phyloP scores from a whole-genome alignment of 2,329 filamentous ascomycete genomes.

The Exophiala alcalophila region DNA sequence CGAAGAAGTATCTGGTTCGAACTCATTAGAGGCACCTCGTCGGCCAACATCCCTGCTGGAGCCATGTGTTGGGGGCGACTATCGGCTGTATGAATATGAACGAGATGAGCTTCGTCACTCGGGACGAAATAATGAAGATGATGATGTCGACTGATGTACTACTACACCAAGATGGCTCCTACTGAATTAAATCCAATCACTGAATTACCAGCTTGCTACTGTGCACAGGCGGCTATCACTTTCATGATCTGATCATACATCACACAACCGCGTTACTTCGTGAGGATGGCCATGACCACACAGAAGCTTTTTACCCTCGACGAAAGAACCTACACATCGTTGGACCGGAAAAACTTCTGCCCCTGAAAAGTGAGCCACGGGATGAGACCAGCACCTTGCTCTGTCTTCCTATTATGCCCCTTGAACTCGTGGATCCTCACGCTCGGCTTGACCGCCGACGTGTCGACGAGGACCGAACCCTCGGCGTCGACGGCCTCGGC shows the following conservation, averaged over 20 bases:
- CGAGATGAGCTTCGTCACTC: slow-evolving; percentile 16
- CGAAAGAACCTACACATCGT: slow-evolving; percentile 6
- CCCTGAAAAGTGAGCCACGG: slow-evolving; percentile 12
- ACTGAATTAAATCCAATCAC: background rate
- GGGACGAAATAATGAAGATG: background rate
- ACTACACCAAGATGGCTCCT: background rate
- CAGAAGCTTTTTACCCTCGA: background rate
- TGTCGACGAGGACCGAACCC: slow-evolving; percentile 32
- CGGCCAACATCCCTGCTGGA: slow-evolving; percentile 19
- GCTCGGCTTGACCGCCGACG: slow-evolving; percentile 10
- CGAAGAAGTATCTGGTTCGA: background rate
- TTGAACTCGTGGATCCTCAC: slow-evolving; percentile 11
- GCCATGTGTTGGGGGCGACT: slow-evolving; percentile 26
- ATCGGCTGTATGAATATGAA: slow-evolving; percentile 26
- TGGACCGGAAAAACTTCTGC: slow-evolving; percentile 12
- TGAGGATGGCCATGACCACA: too few relatives aligned
- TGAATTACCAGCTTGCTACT: background rate
- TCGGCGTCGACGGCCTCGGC: slow-evolving; percentile 38
- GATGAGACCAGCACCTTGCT: slow-evolving; percentile 6
- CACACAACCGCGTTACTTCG: too few relatives aligned
- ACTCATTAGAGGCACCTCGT: background rate
- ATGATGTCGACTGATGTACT: background rate
- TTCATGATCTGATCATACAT: background rate
- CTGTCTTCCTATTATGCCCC: background rate
- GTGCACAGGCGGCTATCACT: background rate